Percentiles rank a stretch among this genome's conserved stretches.
Conservation (phyloP, 257 asterid genomes). For the Solanum arcanum region DNA sequence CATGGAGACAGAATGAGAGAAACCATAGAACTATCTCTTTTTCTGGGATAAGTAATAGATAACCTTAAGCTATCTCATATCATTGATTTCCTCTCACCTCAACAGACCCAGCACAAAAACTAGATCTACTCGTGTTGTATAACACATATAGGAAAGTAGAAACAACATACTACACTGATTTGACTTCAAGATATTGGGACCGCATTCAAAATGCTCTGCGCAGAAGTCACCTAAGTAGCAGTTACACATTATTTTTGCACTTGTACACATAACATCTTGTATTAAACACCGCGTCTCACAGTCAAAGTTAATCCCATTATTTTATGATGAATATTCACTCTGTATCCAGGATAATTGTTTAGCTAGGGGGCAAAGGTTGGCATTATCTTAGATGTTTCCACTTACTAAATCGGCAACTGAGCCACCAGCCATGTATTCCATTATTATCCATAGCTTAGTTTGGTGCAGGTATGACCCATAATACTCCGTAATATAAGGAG, state of each 20-base stretch:
- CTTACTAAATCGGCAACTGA: slow-evolving; percentile 98
- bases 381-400: slow-evolving; percentile 7
- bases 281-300: neutral
- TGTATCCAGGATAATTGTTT: neutral
- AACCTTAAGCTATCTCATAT: neutral
- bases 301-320: neutral
- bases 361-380: neutral
- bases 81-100: neutral
- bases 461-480: slow-evolving; percentile 80
- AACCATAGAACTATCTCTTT: neutral
- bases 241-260: neutral
- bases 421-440: slow-evolving; percentile 99
- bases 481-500: slow-evolving; percentile 87
- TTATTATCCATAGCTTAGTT: slow-evolving; percentile 93
- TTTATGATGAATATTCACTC: neutral
- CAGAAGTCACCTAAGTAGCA: neutral
- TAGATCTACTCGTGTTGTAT: neutral
- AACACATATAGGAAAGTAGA: neutral
- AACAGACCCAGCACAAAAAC: neutral
- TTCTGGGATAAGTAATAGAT: neutral
- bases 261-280: neutral
- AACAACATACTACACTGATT: neutral
- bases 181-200: neutral
- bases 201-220: neutral
- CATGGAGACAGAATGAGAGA: neutral